These are phyloP conservation scores for Hortaea sp. DNA, from an alignment of 2,329 filamentous ascomycete species.

Conservation along the genomic window DNA sequence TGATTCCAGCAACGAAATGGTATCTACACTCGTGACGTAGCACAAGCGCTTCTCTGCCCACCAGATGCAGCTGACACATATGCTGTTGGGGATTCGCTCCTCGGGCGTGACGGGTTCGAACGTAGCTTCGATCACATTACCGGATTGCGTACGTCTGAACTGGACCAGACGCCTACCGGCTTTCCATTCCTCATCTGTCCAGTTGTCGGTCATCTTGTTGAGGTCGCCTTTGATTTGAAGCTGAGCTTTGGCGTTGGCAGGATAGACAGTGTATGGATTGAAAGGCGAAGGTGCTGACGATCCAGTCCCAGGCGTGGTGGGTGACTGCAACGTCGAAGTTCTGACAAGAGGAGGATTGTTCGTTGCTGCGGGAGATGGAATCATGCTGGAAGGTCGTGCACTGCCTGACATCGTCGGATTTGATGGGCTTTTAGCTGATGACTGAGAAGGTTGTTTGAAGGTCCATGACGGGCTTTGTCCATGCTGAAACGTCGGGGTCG, in stretches of 20 bases:
- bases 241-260: conserved; percentile 60
- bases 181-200: conserved; percentile 72
- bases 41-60: conserved; percentile 89
- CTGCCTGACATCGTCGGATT: conserved; percentile 14
- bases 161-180: conserved; percentile 75
- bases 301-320: conserved; percentile 30
- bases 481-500: conserved; percentile 20
- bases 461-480: conserved; percentile 27
- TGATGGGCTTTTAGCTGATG: conserved; percentile 19
- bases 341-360: conserved; percentile 54
- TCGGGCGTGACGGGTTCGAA: conserved; percentile 72
- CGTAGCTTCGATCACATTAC: conserved; percentile 68
- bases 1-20: conserved; percentile 87
- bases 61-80: conserved; percentile 94
- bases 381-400: conserved; percentile 21
- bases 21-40: conserved; percentile 93
- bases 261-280: conserved; percentile 72
- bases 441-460: conserved; percentile 14
- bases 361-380: conserved; percentile 35
- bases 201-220: conserved; percentile 70
- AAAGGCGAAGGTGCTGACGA: conserved; percentile 39
- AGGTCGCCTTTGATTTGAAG: conserved; percentile 81
- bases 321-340: conserved; percentile 54
- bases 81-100: conserved; percentile 71
- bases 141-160: conserved; percentile 73